Percentiles rank a stretch among this genome's conserved stretches.
Conservation (phyloP, 441 rosid genomes). For the Croton setiger region DNA sequence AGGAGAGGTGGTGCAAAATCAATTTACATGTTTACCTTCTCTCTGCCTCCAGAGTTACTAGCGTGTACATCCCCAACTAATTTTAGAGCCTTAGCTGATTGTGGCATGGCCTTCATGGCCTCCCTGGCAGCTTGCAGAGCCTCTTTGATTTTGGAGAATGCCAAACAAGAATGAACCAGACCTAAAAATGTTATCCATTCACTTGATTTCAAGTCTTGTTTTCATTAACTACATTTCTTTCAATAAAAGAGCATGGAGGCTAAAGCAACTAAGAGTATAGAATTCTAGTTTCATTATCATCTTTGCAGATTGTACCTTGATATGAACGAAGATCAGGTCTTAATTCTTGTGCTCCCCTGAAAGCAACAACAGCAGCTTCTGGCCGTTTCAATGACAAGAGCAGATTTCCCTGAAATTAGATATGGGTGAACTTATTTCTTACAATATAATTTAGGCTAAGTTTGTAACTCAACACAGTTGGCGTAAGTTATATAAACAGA, state of each 20-base stretch:
- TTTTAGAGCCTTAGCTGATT: conserved; percentile 91
- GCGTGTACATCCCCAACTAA: conserved; percentile 98
- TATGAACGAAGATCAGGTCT: conserved; percentile 96
- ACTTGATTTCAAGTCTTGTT: conserved; percentile 21
- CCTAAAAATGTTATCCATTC: conserved; percentile 46
- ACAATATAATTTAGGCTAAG: background rate
- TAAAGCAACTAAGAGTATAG: conserved; percentile 16
- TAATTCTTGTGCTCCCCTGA: conserved; percentile 89
- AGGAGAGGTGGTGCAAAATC: background rate
- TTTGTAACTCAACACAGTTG: background rate
- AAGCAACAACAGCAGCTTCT: conserved; percentile 88
- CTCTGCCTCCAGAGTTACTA: conserved; percentile 81
- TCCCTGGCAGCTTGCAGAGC: conserved; percentile 91
- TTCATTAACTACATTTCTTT: conserved; percentile 5
- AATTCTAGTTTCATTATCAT: conserved; percentile 5
- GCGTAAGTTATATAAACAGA: background rate
- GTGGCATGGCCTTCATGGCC: conserved; percentile 99
- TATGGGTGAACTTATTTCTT: background rate
- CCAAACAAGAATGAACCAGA: conserved; percentile 89
- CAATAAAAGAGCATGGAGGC: conserved; percentile 2
- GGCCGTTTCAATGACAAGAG: conserved; percentile 72
- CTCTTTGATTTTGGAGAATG: conserved; percentile 83
- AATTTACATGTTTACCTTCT: conserved; percentile 55
- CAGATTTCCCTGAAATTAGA: conserved; percentile 67
- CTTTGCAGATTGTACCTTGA: conserved; percentile 59